These are phyloP conservation scores for Mastigamoeba balamuthi DNA, from an alignment of 78 protist genomes.

Conservation along the genomic window DNA sequence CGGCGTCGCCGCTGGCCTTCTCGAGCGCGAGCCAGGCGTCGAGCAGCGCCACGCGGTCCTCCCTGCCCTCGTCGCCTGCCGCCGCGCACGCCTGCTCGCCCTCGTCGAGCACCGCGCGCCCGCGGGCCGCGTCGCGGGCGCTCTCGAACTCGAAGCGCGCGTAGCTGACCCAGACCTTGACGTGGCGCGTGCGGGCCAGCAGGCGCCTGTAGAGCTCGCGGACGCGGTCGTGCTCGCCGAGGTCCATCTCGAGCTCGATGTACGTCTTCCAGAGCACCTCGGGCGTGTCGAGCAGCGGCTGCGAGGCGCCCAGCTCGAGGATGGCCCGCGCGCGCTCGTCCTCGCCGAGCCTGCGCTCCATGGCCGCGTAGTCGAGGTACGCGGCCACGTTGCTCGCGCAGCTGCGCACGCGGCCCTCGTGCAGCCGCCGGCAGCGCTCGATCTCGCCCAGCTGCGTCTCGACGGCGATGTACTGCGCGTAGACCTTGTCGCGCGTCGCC, in stretches of 20 bases:
- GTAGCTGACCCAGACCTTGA: constrained; percentile 70
- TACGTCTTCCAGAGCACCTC: constrained; percentile 72
- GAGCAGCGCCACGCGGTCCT: constrained; percentile 23
- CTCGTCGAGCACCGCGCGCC: constrained; percentile 25
- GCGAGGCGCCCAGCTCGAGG: constrained; percentile 78
- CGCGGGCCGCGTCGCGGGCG: background rate
- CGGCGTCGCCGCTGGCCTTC: constrained; percentile 31
- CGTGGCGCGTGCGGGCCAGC: constrained; percentile 66
- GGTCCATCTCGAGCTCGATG: constrained; percentile 64
- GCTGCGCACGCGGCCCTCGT: constrained; percentile 15
- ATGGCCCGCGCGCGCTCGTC: constrained; percentile 60
- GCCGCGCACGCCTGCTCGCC: constrained; percentile 24
- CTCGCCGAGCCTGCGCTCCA: constrained; percentile 77
- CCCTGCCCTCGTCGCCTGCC: constrained; percentile 35
- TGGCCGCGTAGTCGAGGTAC: constrained; percentile 51
- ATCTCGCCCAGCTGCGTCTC: constrained; percentile 39
- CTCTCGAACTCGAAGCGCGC: constrained; percentile 38
- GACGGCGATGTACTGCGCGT: background rate
- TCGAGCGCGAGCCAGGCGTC: constrained; percentile 36
- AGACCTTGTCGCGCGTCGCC: background rate
- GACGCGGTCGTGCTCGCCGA: constrained; percentile 77
- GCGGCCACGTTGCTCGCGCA: constrained; percentile 16
- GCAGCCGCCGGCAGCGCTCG: constrained; percentile 26
- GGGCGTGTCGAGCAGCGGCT: constrained; percentile 84
- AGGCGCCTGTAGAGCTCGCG: constrained; percentile 68